Evolutionary conservation across 768 basidiomycete species (phyloP), one percentile per base, ranked within the genome.

Genomic region (Rhizopogon vinicolor): DNA sequence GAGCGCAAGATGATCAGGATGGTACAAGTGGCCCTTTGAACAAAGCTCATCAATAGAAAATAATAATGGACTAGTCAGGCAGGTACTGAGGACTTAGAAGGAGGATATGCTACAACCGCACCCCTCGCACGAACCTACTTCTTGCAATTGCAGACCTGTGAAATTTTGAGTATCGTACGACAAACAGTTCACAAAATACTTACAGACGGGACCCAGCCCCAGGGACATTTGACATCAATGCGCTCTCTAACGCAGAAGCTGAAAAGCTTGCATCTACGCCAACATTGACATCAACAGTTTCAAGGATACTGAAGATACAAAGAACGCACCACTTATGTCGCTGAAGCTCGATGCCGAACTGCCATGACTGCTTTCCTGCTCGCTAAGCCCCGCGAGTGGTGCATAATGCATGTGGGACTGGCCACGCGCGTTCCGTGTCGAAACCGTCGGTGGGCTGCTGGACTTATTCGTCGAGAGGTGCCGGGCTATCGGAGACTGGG

Each of bases 341-440:
- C 91, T 93, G 62, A 93, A 91, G 67, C 91, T 84, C 7, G 90
- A 91, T 0, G 89, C 82, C 42, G 85, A 83, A 22, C 89, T 91
- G 3, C 84, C 83, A 49, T 86, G 79, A 59, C 75, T 82, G 60
- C 87, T 87, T 43, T 77, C 78, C 53, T 81, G 77, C 54, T 86
- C 82, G 60, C 80, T 81, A 39, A 42, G 72, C 54, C 69, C 76
- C 50, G 73, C 72, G 52, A 75, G 62, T 33, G 78, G 73, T 28
- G 75, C 72, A 62, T 82, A 77, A 18, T 78, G 75, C 51, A 74
- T 68, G 56, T 81, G 77, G 7, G 73, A 68, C 55, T 79, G 77
- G 8, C 81, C 75, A n/a, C 78, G 69, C 14, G 78, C 82, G 52
- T 75, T 82, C 3, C 83, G 74, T 3, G 78, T 75, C 3, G 84